A percentile compares a stretch with the other conserved stretches of the same genome.
Conservation (phyloP, 441 rosid genomes). For the Capsella rubella region DNA sequence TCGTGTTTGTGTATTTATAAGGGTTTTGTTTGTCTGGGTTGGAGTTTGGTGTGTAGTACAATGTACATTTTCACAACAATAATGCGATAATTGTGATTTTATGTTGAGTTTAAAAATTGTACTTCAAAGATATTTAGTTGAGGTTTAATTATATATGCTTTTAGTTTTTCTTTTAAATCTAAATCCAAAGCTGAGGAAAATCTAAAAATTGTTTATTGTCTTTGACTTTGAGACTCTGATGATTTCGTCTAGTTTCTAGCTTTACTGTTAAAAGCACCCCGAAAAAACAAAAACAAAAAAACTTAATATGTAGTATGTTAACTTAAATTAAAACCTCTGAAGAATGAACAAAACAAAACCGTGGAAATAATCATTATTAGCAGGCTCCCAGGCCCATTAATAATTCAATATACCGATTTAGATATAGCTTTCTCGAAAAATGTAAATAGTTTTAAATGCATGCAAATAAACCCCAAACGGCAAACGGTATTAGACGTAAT, state of each 20-base stretch:
- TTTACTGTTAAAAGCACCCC: background rate
- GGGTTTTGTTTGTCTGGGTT: conserved; percentile 31
- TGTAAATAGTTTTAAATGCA: background rate
- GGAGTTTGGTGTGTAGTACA: conserved; percentile 44
- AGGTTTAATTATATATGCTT: background rate
- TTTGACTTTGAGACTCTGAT: conserved; percentile 11
- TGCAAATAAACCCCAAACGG: background rate
- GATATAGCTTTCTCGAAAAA: background rate
- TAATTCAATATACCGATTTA: background rate
- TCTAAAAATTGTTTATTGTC: background rate
- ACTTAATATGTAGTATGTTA: too few relatives aligned
- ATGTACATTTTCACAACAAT: conserved; percentile 38
- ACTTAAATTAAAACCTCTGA: too few relatives aligned
- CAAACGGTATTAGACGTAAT: conserved; percentile 19
- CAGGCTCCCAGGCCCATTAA: background rate
- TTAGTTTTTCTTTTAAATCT: background rate
- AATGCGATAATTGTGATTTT: conserved; percentile 30
- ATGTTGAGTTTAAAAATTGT: conserved; percentile 6
- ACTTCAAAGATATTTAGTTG: conserved; percentile 34
- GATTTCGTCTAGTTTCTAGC: conserved; percentile 36
- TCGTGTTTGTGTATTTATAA: conserved; percentile 10
- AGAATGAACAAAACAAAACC: too few relatives aligned
- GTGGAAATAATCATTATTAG: too few relatives aligned
- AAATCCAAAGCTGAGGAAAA: background rate
- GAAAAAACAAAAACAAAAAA: background rate